Evolutionary conservation across 106 monocot genomes (phyloP), one percentile per base, ranked within the genome.

Genomic region (Dactylorhiza incarnata): DNA sequence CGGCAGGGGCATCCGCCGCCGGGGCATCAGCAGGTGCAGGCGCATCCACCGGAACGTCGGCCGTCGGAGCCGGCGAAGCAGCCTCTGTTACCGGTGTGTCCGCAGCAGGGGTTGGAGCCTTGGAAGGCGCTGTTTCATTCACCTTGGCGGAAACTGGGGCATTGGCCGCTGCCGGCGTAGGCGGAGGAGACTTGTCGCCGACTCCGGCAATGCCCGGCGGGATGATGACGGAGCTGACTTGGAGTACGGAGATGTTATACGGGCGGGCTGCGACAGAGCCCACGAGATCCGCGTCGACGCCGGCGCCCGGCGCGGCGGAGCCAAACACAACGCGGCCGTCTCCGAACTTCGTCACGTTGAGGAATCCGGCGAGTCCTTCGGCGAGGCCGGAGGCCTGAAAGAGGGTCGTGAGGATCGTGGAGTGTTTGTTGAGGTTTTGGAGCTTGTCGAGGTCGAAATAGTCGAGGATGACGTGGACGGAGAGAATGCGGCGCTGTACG

Each of bases 381-480:
- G 89, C 89, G 54, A 47, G 10, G 25, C 89, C 89, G 55, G 25
- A 79, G 76, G 85, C 16, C 68, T 89, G 89, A 81, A 72, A 89
- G 53, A 89, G 83, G 63, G 89, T 89, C 76, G 86, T 78, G 53
- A 85, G 17, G 16, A 55, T 26, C 73, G 74, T 70, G 59, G 78
- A 56, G 19, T 23, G 46, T 10, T 74, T 52, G n/a, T 74, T 49
- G 43, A 88, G 69, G 71, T 20, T 43, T 3, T 65, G 43, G 68
- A 89, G 72, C 85, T 89, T 89, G 3, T 48, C 65, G 51, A 6
- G 20, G 74, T 89, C 89, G 73, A 69, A 81, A 83, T 89, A 89
- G 79, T 89, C 89, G 69, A 89, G 89, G 69, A 83, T 58, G 76
- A 86, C 86, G 63, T 89, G 89, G 62, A 89, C 52, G 43, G 82